Base-by-base conservation (phyloP, 108 stramenopile species). In the Fragilaria crotonensis region DNA sequence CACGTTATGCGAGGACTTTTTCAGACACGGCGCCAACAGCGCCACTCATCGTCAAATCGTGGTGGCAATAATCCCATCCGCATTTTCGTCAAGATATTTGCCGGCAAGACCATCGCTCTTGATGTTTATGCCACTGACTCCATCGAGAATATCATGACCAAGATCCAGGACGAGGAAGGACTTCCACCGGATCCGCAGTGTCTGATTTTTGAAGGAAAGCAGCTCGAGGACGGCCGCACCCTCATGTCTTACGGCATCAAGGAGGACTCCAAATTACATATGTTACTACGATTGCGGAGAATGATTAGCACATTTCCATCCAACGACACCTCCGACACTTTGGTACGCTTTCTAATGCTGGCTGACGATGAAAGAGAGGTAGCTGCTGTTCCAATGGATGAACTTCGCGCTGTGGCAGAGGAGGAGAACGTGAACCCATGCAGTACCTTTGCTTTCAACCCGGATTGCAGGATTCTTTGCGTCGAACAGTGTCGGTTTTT, bases 101-200 rank as follows among this genome's bases (percentile, higher is more conserved):
- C 95, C 78, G 97, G 95, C 54, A 98, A 96, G 86, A 98, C 95
- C 60, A 98, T 98, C 84, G 96, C 97, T 27, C 81, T 98, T 59
- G 96, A 98, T 76, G 97, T 98, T 49, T 95, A 96, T 76, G 89
- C 96, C 22, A 76, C 80, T 28, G 97, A 98, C 82, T 96, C 96
- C 41, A 96, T 98, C 81, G 97, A n/a, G n/a, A n/a, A n/a, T n/a
- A n/a, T n/a, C n/a, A n/a, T n/a, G n/a, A n/a, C n/a, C n/a, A n/a
- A n/a, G 89, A 97, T 97, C 59, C 96, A 98, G 67, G 95, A 96
- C 73, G 91, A 93, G 82, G 97, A 98, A 72, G 96, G 95, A 20
- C 96, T 96, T 69, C 95, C 95, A 36, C 95, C 95, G 0, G 94
- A 95, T 79, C 95, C 95, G 62, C 94, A 96, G 75, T 93, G 95